Evolutionary conservation across 129 eudicot genomes (phyloP), one percentile per base, ranked within the genome.

Genomic region (Helichrysum umbraculigerum): DNA sequence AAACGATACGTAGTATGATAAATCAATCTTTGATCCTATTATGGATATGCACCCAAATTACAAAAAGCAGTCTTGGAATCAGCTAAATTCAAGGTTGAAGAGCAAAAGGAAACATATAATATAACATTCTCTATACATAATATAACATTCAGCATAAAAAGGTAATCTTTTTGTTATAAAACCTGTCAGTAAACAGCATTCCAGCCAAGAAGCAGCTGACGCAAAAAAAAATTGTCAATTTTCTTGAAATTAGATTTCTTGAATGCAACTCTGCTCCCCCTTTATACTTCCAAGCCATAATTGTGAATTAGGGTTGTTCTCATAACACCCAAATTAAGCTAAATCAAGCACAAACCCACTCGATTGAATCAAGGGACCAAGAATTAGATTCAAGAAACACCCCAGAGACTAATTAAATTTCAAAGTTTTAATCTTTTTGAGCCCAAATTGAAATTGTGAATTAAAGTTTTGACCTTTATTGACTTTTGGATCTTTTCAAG

Each of bases 111-210:
- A 52, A 52, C 59, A 17, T 52, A 22, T 16, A 66, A 16, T 0
- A 6, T 65, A 1, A 32, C 21, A 52, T 66, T 25, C 28, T 25
- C 28, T 25, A 50, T 37, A 17, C 60, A 54, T 5, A 54, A 33
- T 6, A 41, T 2, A 28, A 11, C 2, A 3, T 72, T 57, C 28
- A 25, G 44, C 74, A 59, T 10, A 34, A 63, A 62, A 28, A 59
- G 82, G 39, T 56, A 25, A 77, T 25, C 3, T 58, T 58, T 77
- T 6, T 42, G 6, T 16, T 58, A 32, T 21, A 35, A 44, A 76
- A 92, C 98, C 96, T 93, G 95, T 86, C 87, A 51, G 97, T 88
- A 91, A 93, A 93, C 83, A 93, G 84, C 97, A 93, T 85, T 74
- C 98, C 98, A 78, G 86, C 97, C 82, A 81, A 91, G 65, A 91